phyloP scores from a whole-genome alignment of 2,329 filamentous ascomycete genomes.

The Trichothecium sympodiale region DNA sequence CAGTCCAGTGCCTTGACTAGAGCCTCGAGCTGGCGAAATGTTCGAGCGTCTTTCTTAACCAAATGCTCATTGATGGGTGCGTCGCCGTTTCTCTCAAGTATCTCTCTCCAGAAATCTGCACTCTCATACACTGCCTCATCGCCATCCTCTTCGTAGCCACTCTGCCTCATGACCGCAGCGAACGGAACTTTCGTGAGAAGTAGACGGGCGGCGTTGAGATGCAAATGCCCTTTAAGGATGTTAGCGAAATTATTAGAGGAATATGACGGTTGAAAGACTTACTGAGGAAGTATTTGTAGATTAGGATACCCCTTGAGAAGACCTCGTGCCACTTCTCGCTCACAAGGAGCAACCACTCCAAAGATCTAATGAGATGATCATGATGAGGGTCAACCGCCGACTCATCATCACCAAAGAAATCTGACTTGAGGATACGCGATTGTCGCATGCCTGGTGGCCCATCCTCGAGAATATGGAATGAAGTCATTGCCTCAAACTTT shows the following conservation, averaged over 20 bases:
- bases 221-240: constrained; percentile 2
- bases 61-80: constrained; percentile 22
- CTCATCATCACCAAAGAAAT: constrained; percentile 58
- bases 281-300: constrained; percentile 82
- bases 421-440: constrained; percentile 54
- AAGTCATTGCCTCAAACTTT: constrained; percentile 26
- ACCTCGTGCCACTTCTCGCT: constrained; percentile 62
- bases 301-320: constrained; percentile 54
- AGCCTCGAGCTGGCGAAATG: constrained; percentile 57
- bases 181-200: constrained; percentile 37
- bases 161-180: constrained; percentile 31
- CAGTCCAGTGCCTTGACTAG: constrained; percentile 55
- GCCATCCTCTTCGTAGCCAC: constrained; percentile 23
- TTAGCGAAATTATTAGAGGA: constrained; percentile 4
- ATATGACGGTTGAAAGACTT: constrained; percentile 28
- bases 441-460: constrained; percentile 20
- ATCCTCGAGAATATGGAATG: constrained; percentile 40
- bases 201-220: constrained; percentile 3
- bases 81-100: constrained; percentile 23
- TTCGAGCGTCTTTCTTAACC: constrained; percentile 44
- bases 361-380: constrained; percentile 59
- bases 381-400: constrained; percentile 48
- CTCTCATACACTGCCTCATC: constrained; percentile 28
- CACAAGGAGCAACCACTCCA: constrained; percentile 77
- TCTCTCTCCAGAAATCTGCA: constrained; percentile 26